phyloP scores from a whole-genome alignment of 1,284 basidiomycete genomes.

The Cryptococcus sp. region DNA sequence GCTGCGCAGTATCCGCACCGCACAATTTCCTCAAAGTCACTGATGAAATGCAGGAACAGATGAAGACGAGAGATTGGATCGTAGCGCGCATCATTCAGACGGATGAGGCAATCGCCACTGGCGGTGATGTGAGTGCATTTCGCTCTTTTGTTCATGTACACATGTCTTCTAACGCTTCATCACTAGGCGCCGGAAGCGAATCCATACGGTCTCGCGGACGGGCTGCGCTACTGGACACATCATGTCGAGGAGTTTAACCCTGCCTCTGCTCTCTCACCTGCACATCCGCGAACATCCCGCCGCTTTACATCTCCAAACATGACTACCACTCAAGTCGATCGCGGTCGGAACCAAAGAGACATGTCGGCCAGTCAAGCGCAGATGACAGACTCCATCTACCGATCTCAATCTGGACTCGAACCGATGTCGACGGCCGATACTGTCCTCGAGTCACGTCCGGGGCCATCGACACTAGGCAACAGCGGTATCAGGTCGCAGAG shows the following conservation, averaged over 20 bases:
- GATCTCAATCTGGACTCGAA: background rate
- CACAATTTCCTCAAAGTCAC: constrained; percentile 94
- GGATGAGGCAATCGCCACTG: constrained; percentile 77
- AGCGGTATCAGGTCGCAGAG: constrained; percentile 1
- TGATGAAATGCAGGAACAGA: constrained; percentile 77
- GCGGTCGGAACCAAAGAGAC: constrained; percentile 1
- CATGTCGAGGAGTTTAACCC: constrained; percentile 90
- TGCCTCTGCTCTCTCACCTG: background rate
- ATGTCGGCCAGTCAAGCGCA: constrained; percentile 9
- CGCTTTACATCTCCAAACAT: constrained; percentile 21
- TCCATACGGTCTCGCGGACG: constrained; percentile 69
- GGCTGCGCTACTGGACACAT: constrained; percentile 88
- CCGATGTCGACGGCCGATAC: background rate
- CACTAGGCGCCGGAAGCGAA: constrained; percentile 56
- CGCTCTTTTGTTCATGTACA: constrained; percentile 10
- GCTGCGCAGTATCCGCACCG: constrained; percentile 76
- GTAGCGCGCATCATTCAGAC: constrained; percentile 89
- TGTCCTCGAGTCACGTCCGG: too few relatives aligned
- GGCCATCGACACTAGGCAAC: too few relatives aligned
- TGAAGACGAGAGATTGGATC: constrained; percentile 87
- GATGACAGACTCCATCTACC: too few relatives aligned
- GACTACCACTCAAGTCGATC: background rate
- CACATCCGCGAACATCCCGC: constrained; percentile 14
- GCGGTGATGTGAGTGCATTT: constrained; percentile 63
- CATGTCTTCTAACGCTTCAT: constrained; percentile 56